These are phyloP conservation scores for Fusarium compactum DNA, from an alignment of 2,329 filamentous ascomycete genomes.

Conservation along the genomic window DNA sequence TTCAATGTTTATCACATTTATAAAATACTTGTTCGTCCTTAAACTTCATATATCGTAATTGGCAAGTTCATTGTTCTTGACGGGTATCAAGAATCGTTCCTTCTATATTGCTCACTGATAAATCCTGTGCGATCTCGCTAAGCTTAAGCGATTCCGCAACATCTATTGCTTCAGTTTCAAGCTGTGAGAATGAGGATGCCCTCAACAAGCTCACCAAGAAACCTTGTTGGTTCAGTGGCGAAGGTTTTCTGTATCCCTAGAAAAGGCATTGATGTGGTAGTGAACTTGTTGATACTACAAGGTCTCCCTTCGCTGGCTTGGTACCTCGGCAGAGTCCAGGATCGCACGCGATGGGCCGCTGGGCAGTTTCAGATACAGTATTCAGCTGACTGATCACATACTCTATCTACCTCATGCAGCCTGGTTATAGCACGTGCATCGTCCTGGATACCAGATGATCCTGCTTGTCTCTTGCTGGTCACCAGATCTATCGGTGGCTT, in stretches of 20 bases:
- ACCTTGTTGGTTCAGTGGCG: constrained; percentile 15
- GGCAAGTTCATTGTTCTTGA: no score
- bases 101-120: not conserved
- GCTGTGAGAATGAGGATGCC: accelerated
- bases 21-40: no score
- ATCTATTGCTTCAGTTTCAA: not conserved
- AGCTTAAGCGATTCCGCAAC: not conserved
- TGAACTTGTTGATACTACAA: not conserved
- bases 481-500: not conserved
- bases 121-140: not conserved
- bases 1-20: no score
- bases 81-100: no score
- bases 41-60: no score
- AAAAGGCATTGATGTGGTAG: not conserved
- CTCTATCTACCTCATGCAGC: constrained; percentile 10
- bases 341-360: not conserved
- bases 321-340: not conserved
- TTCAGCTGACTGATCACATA: constrained; percentile 14
- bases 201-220: not conserved
- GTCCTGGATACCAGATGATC: not conserved
- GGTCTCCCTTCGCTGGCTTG: not conserved
- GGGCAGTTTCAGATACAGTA: not conserved
- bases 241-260: constrained; percentile 15
- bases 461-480: not conserved
- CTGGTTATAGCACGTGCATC: constrained; percentile 10